Evolutionary conservation across 768 basidiomycete species (phyloP), one percentile per base, ranked within the genome.

Genomic region (Pisolithus marmoratus): DNA sequence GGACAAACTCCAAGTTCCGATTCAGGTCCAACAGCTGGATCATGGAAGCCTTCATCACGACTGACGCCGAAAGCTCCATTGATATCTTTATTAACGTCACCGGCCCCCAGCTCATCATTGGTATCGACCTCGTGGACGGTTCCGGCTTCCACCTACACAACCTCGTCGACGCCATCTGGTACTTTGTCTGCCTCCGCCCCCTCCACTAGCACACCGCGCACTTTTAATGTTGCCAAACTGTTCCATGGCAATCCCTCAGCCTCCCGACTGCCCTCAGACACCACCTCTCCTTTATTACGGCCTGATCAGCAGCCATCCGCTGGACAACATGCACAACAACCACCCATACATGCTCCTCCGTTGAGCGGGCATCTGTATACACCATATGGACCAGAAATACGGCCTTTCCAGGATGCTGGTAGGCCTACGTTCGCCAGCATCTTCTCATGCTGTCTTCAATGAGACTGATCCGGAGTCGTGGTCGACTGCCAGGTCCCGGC

Each of bases 381-480:
- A 29, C 59, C 75, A 14, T 84, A 79, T 59, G 78, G 79, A 27
- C 78, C 82, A n/a, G 65, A 64, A 49, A 72, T 77, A 59, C 76
- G 78, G 58, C 72, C 66, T 47, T 74, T 69, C 54, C 69, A 63
- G 54, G 74, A 77, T 46, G 71, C 73, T 66, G 73, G 73, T 51
- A 75, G 74, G 23, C 84, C 86, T 40, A 77, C n/a, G 84, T 46
- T 87, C 87, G 64, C 85, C 86, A 40, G 77, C 77, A 26, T 87
- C 81, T 66, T 58, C 76, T 34, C 81, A 86, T 29, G 73, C 77
- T 45, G 75, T 84, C 67, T 71, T 79, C 4, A 89, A 87, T 60
- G 85, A 85, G 40, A 70, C 62, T 60, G 76, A 74, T 50, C 57
- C 58, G 23, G 64, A 57, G 27, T 72, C 79, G 46, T 76, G 83